Percentiles rank a stretch among this genome's conserved stretches.
Evolutionary conservation across 2,329 filamentous ascomycete genomes (phyloP).

Genomic region (Claviceps quebecensis): DNA sequence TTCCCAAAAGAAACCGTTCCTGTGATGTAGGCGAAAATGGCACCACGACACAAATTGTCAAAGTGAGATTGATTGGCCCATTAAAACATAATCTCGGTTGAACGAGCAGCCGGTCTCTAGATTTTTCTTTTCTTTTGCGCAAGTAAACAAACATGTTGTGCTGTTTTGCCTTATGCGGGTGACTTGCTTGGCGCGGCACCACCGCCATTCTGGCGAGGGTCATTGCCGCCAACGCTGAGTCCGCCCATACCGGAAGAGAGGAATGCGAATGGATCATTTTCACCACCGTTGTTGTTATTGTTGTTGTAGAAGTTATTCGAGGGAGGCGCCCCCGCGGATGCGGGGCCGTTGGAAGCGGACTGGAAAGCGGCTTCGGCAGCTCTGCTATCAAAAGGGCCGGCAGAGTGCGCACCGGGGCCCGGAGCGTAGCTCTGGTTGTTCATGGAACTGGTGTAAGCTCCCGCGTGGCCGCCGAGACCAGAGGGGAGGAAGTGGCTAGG

Average conservation of each 20-base stretch:
- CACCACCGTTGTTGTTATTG: conserved; percentile 49
- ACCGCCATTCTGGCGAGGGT: conserved; percentile 48
- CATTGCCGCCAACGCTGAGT: conserved; percentile 54
- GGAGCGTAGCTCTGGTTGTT: conserved; percentile 64
- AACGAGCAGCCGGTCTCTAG: conserved; percentile 9
- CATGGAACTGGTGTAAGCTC: conserved; percentile 61
- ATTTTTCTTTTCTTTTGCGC: background rate
- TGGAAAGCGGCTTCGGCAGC: conserved; percentile 91
- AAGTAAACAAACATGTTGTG: background rate
- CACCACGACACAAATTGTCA: conserved; percentile 9
- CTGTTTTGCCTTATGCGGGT: conserved; percentile 31
- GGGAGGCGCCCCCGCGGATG: conserved; percentile 60
- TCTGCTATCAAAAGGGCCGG: conserved; percentile 81
- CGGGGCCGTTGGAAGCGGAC: conserved; percentile 68
- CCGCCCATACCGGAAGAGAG: conserved; percentile 59
- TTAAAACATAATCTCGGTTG: conserved; percentile 15
- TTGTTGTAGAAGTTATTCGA: conserved; percentile 34
- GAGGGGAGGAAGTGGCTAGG: conserved; percentile 86
- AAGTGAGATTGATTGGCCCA: conserved; percentile 12
- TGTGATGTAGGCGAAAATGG: conserved; percentile 9
- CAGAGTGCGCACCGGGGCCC: conserved; percentile 64
- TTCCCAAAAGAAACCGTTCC: conserved; percentile 27
- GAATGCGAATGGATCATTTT: conserved; percentile 69
- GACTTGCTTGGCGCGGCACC: conserved; percentile 44
- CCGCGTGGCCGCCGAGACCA: conserved; percentile 59